A percentile compares a stretch with the other conserved stretches of the same genome.
These are phyloP conservation scores for Erysimum cheiri DNA, from an alignment of 441 rosid genomes.

Conservation along the genomic window DNA sequence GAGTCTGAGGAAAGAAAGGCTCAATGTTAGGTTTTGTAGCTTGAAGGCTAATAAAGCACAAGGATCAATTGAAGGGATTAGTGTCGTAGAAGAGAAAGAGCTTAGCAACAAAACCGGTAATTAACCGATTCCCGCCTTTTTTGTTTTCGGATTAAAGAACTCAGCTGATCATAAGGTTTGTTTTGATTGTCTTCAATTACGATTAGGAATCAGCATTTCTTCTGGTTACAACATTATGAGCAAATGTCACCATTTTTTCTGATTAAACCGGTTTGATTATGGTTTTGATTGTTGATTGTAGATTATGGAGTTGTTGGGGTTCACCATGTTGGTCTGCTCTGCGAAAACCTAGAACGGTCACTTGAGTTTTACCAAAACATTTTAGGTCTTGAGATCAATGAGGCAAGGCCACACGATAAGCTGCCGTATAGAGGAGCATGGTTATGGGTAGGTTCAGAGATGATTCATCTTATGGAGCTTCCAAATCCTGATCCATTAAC, in stretches of 20 bases:
- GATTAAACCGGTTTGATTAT: neutral
- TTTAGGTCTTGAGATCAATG: conserved; percentile 87
- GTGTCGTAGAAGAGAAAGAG: conserved; percentile 58
- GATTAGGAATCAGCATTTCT: neutral
- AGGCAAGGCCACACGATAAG: conserved; percentile 93
- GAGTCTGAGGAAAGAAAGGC: conserved; percentile 40
- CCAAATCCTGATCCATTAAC: conserved; percentile 94
- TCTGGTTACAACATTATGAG: neutral
- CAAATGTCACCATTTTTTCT: neutral
- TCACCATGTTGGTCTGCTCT: conserved; percentile 89
- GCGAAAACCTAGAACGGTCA: conserved; percentile 84
- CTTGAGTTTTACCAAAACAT: conserved; percentile 84
- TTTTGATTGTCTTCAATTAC: neutral
- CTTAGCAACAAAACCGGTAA: conserved; percentile 60
- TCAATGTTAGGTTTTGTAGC: conserved; percentile 38
- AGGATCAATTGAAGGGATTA: conserved; percentile 57
- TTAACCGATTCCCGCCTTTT: neutral
- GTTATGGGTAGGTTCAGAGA: conserved; percentile 98
- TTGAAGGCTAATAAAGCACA: conserved; percentile 52
- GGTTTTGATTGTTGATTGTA: conserved; percentile 36
- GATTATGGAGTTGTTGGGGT: conserved; percentile 84
- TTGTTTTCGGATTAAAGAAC: neutral
- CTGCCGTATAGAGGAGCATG: conserved; percentile 98
- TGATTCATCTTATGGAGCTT: conserved; percentile 98
- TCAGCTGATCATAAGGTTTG: neutral